Evolutionary conservation across 1,139 yeast species (phyloP), one percentile per base, ranked within the genome.

Genomic region (Blastobotrys illinoisensis): DNA sequence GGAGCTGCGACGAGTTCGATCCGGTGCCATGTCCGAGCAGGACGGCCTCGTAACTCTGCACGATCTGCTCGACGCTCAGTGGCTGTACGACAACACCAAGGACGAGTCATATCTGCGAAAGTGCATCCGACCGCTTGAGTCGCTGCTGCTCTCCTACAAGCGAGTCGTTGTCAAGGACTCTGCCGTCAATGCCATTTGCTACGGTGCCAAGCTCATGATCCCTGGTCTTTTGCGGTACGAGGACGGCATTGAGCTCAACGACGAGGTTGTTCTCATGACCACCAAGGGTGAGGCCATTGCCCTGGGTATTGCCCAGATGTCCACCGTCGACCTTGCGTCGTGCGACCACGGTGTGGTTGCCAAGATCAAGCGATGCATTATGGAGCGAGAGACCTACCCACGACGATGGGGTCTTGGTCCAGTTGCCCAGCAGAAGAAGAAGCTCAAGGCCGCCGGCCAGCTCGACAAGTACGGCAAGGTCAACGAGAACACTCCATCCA

Each of bases 331-430:
- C 72, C 81, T 93, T 67, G 93, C 97, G 61, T 78, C 95, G 46
- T 91, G 98, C 76, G 99, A 93, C 74, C 99, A 93, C 73, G 99
- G 99, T 67, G 91, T 91, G 62, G 99, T 93, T 68, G 97, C 99
- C 63, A 90, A 89, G 79, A 96, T 93, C 70, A 93, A 93, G 82
- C 88, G 99, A 79, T 91, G 98, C 79, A 93, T 93, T 67, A 93
- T 93, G 99, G 99, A 93, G 79, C 86, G 99, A 79, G 99, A 93
- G 74, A 83, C 96, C 55, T 93, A 93, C 75, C 99, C 99, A 76
- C 88, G 99, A 82, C 86, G 98, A 82, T 93, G 99, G 99, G 99
- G 99, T 61, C 79, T 93, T 67, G 99, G 99, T 66, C 99, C 99
- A 67, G 89, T 91, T 71, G 99, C 99, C 60, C 91, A 88, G 76